Base-by-base conservation (phyloP, 352 stramenopile genomes). In the Albugo candida region DNA sequence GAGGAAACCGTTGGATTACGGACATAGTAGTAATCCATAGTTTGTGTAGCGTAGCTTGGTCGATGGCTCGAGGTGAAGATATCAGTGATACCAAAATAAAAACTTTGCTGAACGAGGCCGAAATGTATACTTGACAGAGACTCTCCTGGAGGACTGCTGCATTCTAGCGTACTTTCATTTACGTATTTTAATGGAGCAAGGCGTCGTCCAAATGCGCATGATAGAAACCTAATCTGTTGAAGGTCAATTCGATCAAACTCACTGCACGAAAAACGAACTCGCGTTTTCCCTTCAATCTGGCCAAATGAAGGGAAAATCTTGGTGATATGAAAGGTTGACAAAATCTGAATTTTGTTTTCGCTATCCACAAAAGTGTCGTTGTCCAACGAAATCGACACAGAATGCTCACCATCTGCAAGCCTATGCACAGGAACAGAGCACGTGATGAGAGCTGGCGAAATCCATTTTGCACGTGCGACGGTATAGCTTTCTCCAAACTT, bases 111-210 rank as follows among this genome's bases (percentile, higher is more conserved):
- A 52, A 38, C 10, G 12, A 13, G 5, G 8, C 37, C 37, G 34
- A 35, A 49, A 38, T 2, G 37, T 13, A 52, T 5, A 11, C 17
- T 19, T 43, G 17, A 19, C 20, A 40, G 14, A 13, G 13, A 27
- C 34, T 37, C 46, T 19, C 17, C 21, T 19, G 47, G 31, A 36
- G 48, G 48, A 38, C n/a, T 51, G 18, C 36, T 5, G 36, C 48
- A 53, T 36, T 49, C 16, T 36, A n/a, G 24, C 8, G n/a, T 46
- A 14, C 40, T 53, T 19, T n/a, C 8, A 27, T 53, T 53, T 4
- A 53, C 12, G 11, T 42, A 16, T 13, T 5, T 12, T 5, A 53
- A 8, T 12, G 24, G 24, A 31, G 24, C 24, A 31, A 31, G 24
- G 3, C 24, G 24, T 31, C 24, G 3, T 10, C 24, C 24, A 31